Percentiles rank a stretch among this genome's conserved stretches.
phyloP scores from a whole-genome alignment of 83 land plant species.

The Picea abies region DNA sequence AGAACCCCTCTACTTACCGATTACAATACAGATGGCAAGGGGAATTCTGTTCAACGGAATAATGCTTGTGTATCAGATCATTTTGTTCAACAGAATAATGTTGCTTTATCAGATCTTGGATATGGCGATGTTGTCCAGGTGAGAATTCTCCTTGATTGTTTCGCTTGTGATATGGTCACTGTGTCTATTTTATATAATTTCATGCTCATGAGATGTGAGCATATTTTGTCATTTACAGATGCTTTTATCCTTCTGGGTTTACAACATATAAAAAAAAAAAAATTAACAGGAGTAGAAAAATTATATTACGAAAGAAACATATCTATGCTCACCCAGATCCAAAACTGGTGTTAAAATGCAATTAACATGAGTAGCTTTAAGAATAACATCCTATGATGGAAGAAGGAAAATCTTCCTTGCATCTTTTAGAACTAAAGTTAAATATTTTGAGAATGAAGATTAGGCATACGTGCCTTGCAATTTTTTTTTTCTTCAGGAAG shows the following conservation, averaged over 20 bases:
- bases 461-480: background rate
- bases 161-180: too few relatives aligned
- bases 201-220: background rate
- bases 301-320: background rate
- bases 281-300: background rate
- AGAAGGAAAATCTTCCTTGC: background rate
- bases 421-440: background rate
- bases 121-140: conserved; percentile 67
- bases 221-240: background rate
- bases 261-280: background rate
- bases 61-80: too few relatives aligned
- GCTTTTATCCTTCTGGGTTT: background rate
- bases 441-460: too few relatives aligned
- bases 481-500: background rate
- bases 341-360: background rate
- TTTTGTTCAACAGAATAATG: too few relatives aligned
- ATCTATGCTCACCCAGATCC: background rate
- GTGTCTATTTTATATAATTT: background rate
- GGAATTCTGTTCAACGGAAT: too few relatives aligned
- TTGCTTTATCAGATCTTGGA: too few relatives aligned
- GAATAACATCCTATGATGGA: background rate
- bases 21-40: too few relatives aligned
- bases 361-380: background rate
- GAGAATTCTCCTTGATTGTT: conserved; percentile 1
- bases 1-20: too few relatives aligned